Evolutionary conservation across 2,329 filamentous ascomycete genomes (phyloP), one percentile per base, ranked within the genome.

Genomic region (Albophoma yamanashiensis): DNA sequence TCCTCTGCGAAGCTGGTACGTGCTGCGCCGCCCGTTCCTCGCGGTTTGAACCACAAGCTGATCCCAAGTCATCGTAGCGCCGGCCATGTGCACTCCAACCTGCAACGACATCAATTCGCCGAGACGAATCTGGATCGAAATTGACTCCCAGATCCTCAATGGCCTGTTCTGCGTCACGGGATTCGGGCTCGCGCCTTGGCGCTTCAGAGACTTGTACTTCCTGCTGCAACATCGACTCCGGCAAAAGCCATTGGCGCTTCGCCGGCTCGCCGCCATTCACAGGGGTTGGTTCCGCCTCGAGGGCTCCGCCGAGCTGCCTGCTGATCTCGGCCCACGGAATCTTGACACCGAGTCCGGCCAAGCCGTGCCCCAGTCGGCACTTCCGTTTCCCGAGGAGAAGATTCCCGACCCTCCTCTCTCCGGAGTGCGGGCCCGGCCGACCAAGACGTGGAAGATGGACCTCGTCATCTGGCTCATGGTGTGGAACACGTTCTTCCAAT

Each of bases 131-230:
- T 96, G 92, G 91, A 84, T 96, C 65, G 91, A 96, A 73, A 87
- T 85, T 67, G 89, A 92, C 71, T 89, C 88, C 1, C 91, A 96
- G 70, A 88, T 96, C 61, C 66, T 75, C 6, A 95, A 92, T 68
- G 88, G 82, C 0, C 82, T 96, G 1, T 96, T 96, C 79, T 94
- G 90, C 73, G 86, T 95, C 8, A 93, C 91, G 1, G 91, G 87
- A 1, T 93, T 95, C 65, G 91, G 91, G 0, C 79, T 94, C 15
- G 87, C 89, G 1, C 91, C 91, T 0, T 96, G 91, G 91, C 83
- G 91, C 39, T 89, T 92, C 66, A 81, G 91, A 39, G 91, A 96
- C 70, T 74, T 91, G 12, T 94, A 87, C 70, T 91, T 85, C 69
- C 78, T 92, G 40, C 72, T 89, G 56, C 79, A 82, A 67, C 94